phyloP scores from a whole-genome alignment of 345 rosid genomes.

The Anastatica hierochuntica region DNA sequence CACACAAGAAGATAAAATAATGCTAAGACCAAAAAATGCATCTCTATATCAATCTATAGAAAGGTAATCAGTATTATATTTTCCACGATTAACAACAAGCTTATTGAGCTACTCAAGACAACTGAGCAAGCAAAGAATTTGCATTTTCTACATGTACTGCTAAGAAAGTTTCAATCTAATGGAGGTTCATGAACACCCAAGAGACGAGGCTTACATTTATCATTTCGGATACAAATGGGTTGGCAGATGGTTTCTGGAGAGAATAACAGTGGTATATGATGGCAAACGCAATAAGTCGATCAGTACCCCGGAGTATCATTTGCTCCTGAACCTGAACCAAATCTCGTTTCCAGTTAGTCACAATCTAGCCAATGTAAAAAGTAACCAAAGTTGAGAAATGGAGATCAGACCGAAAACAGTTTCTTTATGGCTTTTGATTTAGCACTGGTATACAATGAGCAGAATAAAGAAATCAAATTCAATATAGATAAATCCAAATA shows the following conservation, averaged over 20 bases:
- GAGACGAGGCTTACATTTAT: conserved; percentile 52
- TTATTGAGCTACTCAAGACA: too few species aligned
- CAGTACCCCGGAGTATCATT: conserved; percentile 36
- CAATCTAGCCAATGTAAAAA: neutral
- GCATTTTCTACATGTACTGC: too few species aligned
- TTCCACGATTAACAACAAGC: too few species aligned
- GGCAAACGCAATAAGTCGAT: conserved; percentile 68
- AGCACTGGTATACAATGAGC: too few species aligned
- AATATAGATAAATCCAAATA: too few species aligned
- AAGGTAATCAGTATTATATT: too few species aligned
- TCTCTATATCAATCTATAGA: neutral
- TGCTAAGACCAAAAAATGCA: neutral
- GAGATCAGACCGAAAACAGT: too few species aligned
- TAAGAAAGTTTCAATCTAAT: neutral
- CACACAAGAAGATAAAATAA: conserved; percentile 1
- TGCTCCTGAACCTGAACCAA: conserved; percentile 39
- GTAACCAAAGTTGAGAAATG: neutral
- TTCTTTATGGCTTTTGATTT: too few species aligned
- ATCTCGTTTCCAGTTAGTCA: neutral
- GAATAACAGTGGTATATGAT: conserved; percentile 57
- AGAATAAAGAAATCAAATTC: too few species aligned
- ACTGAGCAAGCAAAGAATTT: too few species aligned
- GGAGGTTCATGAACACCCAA: too few species aligned
- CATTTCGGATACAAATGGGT: conserved; percentile 51
- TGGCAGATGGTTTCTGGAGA: conserved; percentile 39